Conservation (phyloP, 2,329 filamentous ascomycete genomes). For the Chlorencoelia australis region DNA sequence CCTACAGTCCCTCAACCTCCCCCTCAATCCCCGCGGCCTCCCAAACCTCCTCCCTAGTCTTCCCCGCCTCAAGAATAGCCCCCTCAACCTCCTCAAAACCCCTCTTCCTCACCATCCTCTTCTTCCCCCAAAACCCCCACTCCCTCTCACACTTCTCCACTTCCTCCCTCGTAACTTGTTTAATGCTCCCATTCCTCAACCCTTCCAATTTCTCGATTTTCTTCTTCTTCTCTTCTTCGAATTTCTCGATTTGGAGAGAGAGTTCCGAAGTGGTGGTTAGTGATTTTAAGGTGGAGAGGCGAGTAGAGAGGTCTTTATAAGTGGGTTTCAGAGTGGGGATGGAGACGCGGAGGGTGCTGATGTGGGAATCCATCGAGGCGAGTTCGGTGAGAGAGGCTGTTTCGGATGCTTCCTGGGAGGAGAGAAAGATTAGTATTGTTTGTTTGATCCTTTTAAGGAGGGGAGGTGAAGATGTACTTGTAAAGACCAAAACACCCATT, state of each 20-base stretch:
- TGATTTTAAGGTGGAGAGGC: slow-evolving; percentile 30
- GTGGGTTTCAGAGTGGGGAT: slow-evolving; percentile 38
- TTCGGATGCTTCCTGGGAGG: slow-evolving; percentile 29
- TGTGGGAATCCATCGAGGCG: slow-evolving; percentile 37
- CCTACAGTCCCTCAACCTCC: slow-evolving; percentile 5
- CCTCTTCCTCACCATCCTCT: slow-evolving; percentile 22
- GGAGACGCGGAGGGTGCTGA: slow-evolving; percentile 34
- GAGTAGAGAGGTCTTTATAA: slow-evolving; percentile 36
- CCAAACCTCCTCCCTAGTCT: slow-evolving; percentile 39
- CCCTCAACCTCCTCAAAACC: slow-evolving; percentile 28
- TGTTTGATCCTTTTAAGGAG: no score
- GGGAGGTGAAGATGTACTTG: slow-evolving; percentile 19
- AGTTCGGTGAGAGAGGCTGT: slow-evolving; percentile 38
- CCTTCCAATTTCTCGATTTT: slow-evolving; percentile 31
- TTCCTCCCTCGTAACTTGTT: slow-evolving; percentile 38
- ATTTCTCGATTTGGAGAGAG: slow-evolving; percentile 30
- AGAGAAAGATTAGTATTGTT: no score
- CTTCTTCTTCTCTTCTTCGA: slow-evolving; percentile 35
- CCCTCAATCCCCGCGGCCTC: slow-evolving; percentile 26
- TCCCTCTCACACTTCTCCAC: slow-evolving; percentile 35
- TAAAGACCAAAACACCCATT: slow-evolving; percentile 27
- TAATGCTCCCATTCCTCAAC: slow-evolving; percentile 30
- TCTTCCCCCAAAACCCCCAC: slow-evolving; percentile 34
- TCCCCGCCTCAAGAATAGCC: slow-evolving; percentile 35
- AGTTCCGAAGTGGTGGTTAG: slow-evolving; percentile 42